Evolutionary conservation across 2,329 filamentous ascomycete species (phyloP).

Genomic region (Ceratocystis colombiana): DNA sequence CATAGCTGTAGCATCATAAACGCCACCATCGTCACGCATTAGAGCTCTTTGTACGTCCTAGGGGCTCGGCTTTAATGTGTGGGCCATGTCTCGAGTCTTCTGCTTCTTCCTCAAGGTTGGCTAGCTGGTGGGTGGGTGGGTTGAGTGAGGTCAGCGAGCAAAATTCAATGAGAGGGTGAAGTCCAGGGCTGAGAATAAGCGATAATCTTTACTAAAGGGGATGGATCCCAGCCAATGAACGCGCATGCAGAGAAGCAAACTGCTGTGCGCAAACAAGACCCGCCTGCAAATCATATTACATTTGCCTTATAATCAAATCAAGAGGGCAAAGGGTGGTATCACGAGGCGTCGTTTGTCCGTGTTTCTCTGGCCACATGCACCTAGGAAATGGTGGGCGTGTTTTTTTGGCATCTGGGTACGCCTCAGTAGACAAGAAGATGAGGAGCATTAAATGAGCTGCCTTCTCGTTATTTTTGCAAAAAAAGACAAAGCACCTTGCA

Average conservation of each 20-base stretch:
- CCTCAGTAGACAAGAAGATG: no score
- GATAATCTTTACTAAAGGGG: neutral
- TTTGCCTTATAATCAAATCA: neutral
- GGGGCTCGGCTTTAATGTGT: neutral
- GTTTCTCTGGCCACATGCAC: neutral
- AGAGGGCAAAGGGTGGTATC: neutral
- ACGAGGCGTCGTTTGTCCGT: neutral
- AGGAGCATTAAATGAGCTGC: neutral
- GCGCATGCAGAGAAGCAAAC: neutral
- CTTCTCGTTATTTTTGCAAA: neutral
- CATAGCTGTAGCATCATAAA: neutral
- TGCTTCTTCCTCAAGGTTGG: neutral
- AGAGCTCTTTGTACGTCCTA: neutral
- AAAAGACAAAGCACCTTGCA: neutral
- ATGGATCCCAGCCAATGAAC: neutral
- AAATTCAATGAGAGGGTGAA: neutral
- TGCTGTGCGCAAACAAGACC: neutral
- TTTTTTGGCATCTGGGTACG: no score
- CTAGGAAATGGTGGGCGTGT: no score
- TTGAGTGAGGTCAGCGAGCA: neutral
- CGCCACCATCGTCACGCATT: neutral
- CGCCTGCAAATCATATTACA: neutral
- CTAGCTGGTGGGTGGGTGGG: neutral
- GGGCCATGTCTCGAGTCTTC: neutral
- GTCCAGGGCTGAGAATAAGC: conserved; percentile 12